Evolutionary conservation across 306 rosid species (phyloP), one percentile per base, ranked within the genome.

Genomic region (Dalbergia cochinchinensis): DNA sequence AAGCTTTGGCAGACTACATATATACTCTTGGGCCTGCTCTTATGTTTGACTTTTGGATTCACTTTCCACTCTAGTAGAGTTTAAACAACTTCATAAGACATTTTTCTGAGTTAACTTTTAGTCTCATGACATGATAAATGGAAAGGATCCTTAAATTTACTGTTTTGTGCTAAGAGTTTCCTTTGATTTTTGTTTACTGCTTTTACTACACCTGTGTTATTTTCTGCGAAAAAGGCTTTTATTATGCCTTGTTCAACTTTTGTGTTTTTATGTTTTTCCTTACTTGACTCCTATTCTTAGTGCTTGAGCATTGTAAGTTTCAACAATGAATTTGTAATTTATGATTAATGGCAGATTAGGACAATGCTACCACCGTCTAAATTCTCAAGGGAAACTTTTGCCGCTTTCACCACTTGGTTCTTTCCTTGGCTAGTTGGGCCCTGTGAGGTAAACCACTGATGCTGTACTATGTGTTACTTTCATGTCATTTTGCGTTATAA

Each of bases 391-490:
- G 92, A 96, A 80, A 77, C 33, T 79, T 93, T 90, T 83, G 98
- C 98, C 8, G 48, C 51, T 83, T 89, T 91, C 84, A 90, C 96
- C 76, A 87, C 94, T 75, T 45, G 89, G 73, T 93, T 91, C 83
- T 96, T 93, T 81, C 90, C 91, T 73, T 96, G 99, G 99, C 78
- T 96, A 53, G 88, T 96, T 2, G 99, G 99, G 13, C 91, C 91
- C 57, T 96, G 90, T 45, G 91, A 93, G 98, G 99, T 91, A 83
- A 79, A 57, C 64, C 62, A 26, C 47, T 26, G 2, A 77, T 31
- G 60, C 59, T 31, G 0, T 59, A 37, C 35, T 31, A 3, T 71
- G 22, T 55, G 37, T 20, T 62, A 51, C 44, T 69, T 7, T 9
- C 39, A 73, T 15, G 73, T 22, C 26, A 50, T 59, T 51, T 62